Conservation (phyloP, 192 early-diverging fungal species). For the Gaertneriomyces semiglobifer region DNA sequence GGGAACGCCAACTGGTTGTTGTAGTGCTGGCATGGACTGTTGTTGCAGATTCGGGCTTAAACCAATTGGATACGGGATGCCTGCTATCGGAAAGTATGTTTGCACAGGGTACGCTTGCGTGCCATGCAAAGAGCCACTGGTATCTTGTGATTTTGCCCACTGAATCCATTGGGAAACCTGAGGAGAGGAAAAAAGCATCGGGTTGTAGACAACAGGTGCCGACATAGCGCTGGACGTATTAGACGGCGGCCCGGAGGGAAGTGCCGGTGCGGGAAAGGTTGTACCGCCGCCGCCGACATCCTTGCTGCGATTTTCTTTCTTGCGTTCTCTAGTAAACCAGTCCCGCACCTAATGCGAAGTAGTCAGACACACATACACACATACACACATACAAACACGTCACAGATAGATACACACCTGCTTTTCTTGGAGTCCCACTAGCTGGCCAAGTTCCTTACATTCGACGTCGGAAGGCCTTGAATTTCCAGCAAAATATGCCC, state of each 20-base stretch:
- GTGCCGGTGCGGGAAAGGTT: not conserved
- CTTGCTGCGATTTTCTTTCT: not conserved
- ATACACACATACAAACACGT: not conserved
- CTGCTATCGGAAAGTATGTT: too few relatives aligned
- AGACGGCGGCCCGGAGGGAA: not conserved
- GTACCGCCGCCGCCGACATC: not conserved
- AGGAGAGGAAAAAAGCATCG: not conserved
- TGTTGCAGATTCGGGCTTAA: too few relatives aligned
- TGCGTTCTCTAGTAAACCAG: constrained; percentile 19
- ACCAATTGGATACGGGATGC: too few relatives aligned
- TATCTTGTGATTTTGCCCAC: not conserved
- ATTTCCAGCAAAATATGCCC: not conserved
- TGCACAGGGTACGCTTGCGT: too few relatives aligned
- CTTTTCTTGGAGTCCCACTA: constrained; percentile 14
- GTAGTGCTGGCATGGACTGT: too few relatives aligned
- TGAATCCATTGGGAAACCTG: not conserved
- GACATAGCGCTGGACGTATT: not conserved
- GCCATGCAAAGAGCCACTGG: not conserved
- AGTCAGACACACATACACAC: not conserved
- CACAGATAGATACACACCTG: constrained; percentile 3
- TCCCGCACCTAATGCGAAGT: constrained; percentile 8
- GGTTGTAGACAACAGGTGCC: not conserved
- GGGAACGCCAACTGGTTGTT: too few relatives aligned
- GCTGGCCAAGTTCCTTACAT: constrained; percentile 1
- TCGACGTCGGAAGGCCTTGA: not conserved